These are phyloP conservation scores for Claviceps pusilla DNA, from an alignment of 2,329 filamentous ascomycete genomes.

Conservation along the genomic window DNA sequence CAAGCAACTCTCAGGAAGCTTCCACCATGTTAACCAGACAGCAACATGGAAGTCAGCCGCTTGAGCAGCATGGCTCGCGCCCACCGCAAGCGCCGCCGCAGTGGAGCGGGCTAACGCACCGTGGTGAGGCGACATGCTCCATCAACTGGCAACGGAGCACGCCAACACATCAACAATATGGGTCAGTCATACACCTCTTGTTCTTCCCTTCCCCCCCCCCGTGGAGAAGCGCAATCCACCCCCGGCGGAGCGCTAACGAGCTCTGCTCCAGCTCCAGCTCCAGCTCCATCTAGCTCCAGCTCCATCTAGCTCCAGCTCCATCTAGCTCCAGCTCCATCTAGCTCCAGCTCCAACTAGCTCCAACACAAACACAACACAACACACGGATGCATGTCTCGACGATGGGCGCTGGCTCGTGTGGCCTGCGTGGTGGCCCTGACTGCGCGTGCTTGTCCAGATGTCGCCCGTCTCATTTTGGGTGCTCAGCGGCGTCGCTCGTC, in stretches of 20 bases:
- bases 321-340: conserved; percentile 8
- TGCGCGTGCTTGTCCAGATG: not conserved
- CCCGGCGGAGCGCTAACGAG: conserved; percentile 21
- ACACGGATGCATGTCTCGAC: not conserved
- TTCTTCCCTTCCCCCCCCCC: conserved; percentile 2
- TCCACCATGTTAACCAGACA: not conserved
- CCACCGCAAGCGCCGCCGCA: conserved; percentile 31
- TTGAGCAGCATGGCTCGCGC: not conserved
- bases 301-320: conserved; percentile 17
- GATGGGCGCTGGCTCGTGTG: conserved; percentile 24
- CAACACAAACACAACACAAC: not conserved
- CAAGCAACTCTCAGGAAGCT: not conserved
- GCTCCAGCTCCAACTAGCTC: not conserved
- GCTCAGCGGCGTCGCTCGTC: not conserved
- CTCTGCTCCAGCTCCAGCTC: conserved; percentile 22
- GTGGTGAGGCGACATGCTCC: conserved; percentile 26
- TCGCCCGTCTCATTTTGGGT: not conserved
- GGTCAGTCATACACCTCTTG: conserved; percentile 36
- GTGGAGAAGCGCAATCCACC: conserved; percentile 25
- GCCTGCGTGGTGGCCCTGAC: conserved; percentile 20
- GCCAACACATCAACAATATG: conserved; percentile 75
- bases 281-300: not conserved
- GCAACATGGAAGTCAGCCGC: not conserved
- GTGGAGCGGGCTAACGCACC: conserved; percentile 50
- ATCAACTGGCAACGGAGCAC: conserved; percentile 70